These are phyloP conservation scores for Calocera viscosa DNA, from an alignment of 768 basidiomycete species.

Conservation along the genomic window DNA sequence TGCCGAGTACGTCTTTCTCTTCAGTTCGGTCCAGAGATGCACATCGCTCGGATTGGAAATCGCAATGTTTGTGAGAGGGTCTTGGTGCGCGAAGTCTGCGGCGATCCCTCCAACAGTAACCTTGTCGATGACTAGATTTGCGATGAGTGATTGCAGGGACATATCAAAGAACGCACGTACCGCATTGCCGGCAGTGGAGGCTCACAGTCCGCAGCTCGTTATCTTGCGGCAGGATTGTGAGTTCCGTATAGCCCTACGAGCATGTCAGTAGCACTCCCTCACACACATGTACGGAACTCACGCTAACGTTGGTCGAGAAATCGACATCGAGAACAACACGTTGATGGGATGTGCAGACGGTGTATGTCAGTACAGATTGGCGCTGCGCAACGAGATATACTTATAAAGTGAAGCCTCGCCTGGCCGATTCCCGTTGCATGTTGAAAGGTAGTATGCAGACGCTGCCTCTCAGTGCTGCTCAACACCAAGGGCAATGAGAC, in stretches of 20 bases:
- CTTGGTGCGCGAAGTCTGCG: conserved; percentile 67
- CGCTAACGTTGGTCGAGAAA: conserved; percentile 77
- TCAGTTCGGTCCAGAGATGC: conserved; percentile 83
- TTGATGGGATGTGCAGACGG: conserved; percentile 78
- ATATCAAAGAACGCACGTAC: conserved; percentile 37
- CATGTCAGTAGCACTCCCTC: neutral
- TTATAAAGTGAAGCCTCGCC: conserved; percentile 84
- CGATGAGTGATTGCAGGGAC: conserved; percentile 20
- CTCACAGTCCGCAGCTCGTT: conserved; percentile 70
- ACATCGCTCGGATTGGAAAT: conserved; percentile 61
- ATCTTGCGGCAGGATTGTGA: conserved; percentile 72
- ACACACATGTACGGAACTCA: neutral
- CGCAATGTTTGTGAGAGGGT: conserved; percentile 55
- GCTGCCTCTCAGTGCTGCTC: conserved; percentile 5
- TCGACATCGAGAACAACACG: conserved; percentile 90
- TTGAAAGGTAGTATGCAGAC: neutral
- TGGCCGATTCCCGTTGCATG: conserved; percentile 63
- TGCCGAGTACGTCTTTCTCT: conserved; percentile 81
- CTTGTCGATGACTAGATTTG: conserved; percentile 47
- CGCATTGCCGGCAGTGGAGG: conserved; percentile 79
- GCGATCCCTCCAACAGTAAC: conserved; percentile 59
- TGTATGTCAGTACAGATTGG: neutral
- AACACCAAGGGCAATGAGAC: neutral
- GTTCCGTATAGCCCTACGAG: conserved; percentile 77
- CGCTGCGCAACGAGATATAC: conserved; percentile 29